A percentile compares a stretch with the other conserved stretches of the same genome.
Conservation (phyloP, 805 yeast genomes). For the Starmerella roubikii region DNA sequence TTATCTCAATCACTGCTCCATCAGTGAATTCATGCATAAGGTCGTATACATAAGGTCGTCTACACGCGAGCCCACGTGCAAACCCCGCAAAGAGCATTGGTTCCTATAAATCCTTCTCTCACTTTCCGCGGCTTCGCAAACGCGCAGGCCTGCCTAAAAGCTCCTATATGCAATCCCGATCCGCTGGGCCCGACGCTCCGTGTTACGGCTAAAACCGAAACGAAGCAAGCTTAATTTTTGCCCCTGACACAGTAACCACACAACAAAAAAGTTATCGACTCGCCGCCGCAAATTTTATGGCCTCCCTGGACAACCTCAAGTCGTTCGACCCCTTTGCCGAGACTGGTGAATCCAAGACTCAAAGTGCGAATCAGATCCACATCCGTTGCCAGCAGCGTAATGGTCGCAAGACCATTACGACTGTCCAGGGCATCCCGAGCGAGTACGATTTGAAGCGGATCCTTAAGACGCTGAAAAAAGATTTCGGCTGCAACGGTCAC, state of each 20-base stretch:
- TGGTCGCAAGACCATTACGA: conserved; percentile 96
- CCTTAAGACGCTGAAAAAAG: conserved; percentile 86
- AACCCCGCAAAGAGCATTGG: too few species aligned
- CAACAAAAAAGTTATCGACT: background rate
- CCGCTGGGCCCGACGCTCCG: too few species aligned
- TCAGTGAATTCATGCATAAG: too few species aligned
- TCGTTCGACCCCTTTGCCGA: conserved; percentile 93
- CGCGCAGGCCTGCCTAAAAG: too few species aligned
- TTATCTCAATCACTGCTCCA: too few species aligned
- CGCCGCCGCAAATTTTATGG: conserved; percentile 28
- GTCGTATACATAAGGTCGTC: too few species aligned
- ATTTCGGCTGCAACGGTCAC: conserved; percentile 97
- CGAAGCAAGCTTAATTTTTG: too few species aligned
- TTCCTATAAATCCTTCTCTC: too few species aligned
- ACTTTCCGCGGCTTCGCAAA: too few species aligned
- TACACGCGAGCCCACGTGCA: too few species aligned
- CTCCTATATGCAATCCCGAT: too few species aligned
- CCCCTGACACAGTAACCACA: background rate
- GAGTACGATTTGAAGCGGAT: conserved; percentile 93
- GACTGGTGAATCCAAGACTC: conserved; percentile 97
- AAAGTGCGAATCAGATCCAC: conserved; percentile 90
- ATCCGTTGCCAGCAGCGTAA: conserved; percentile 98
- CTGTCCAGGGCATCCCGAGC: conserved; percentile 92
- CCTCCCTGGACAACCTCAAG: conserved; percentile 64
- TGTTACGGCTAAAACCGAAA: too few species aligned